Conservation (phyloP, 1,284 basidiomycete genomes). For the Retiboletus fuscus region DNA sequence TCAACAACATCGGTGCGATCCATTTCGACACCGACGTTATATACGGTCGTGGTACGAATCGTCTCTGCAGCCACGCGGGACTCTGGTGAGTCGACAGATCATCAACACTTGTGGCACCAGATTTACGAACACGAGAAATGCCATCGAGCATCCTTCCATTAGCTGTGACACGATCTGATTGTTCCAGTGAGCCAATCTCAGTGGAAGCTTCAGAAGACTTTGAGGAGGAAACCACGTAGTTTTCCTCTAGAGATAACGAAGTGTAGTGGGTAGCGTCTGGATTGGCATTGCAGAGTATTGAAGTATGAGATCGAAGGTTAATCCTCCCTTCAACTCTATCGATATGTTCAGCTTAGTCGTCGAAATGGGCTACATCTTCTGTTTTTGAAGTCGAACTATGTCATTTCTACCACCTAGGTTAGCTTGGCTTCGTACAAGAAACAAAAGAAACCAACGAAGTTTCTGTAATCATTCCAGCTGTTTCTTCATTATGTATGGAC, state of each 20-base stretch:
- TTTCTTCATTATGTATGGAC: background rate
- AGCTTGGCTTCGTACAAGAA: background rate
- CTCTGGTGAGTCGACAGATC: background rate
- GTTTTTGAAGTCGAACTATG: background rate
- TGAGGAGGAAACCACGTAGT: background rate
- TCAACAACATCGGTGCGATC: background rate
- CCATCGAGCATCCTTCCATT: conserved; percentile 1
- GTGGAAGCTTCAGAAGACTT: background rate
- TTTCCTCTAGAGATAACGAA: background rate
- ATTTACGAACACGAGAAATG: background rate
- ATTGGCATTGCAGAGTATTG: background rate
- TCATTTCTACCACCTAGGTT: conserved; percentile 11
- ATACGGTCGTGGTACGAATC: background rate
- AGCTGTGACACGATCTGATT: background rate
- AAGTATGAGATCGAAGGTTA: background rate
- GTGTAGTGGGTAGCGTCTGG: background rate
- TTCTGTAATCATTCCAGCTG: background rate
- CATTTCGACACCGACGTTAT: background rate
- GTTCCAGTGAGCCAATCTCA: background rate
- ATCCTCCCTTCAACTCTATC: background rate
- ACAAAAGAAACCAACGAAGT: conserved; percentile 17
- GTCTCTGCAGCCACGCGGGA: background rate
- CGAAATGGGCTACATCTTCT: background rate
- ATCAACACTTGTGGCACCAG: background rate
- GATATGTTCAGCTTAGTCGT: background rate